Evolutionary conservation across 257 asterid genomes (phyloP).

Genomic region (Solanum chmielewskii): DNA sequence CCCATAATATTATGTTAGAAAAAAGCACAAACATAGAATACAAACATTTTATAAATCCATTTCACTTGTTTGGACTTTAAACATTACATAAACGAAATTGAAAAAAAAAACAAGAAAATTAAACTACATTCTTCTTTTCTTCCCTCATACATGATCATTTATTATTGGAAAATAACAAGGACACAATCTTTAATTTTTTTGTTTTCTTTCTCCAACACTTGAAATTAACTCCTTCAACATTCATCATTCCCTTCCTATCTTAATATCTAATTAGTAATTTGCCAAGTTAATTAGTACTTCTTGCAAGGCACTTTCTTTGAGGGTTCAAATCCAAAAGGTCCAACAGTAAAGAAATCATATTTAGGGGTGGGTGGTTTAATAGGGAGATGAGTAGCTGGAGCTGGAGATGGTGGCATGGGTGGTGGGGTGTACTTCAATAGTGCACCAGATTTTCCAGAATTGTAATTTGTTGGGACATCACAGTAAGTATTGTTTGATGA

Average conservation of each 20-base stretch:
- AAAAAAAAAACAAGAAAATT: neutral
- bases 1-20: neutral
- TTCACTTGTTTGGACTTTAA: neutral
- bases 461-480: slow-evolving; percentile 41
- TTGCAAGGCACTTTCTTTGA: slow-evolving; percentile 29
- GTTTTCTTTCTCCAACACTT: neutral
- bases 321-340: slow-evolving; percentile 61
- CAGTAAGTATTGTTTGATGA: slow-evolving; percentile 38
- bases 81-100: neutral
- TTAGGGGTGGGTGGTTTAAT: neutral
- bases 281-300: neutral
- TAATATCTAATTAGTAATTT: neutral
- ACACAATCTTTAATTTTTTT: too few relatives aligned
- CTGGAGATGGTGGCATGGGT: neutral
- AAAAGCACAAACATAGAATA: neutral
- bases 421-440: neutral
- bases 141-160: neutral
- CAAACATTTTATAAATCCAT: neutral
- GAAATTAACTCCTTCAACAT: neutral
- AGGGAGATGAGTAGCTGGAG: neutral
- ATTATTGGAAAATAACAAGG: neutral
- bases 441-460: slow-evolving; percentile 47
- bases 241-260: neutral
- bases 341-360: slow-evolving; percentile 41
- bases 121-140: neutral